Evolutionary conservation across 2,329 filamentous ascomycete species (phyloP), one percentile per base, ranked within the genome.

Genomic region (Trichoderma semiorbis): DNA sequence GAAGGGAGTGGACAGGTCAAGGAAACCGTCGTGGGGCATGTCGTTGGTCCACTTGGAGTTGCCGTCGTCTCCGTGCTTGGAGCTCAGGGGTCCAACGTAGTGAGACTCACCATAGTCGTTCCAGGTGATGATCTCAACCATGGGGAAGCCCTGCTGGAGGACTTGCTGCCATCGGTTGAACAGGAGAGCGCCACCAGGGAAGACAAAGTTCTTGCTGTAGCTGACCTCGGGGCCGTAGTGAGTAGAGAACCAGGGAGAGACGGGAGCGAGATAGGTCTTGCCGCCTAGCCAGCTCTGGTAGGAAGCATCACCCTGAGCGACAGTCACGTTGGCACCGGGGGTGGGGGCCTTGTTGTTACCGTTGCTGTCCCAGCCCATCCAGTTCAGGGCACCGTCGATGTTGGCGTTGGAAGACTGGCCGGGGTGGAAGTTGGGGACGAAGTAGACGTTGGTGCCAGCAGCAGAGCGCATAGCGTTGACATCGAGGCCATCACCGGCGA

Each of bases 101-200:
- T 89, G 86, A 18, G 83, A 86, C 75, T 88, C 87, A 39, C 87
- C 87, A 63, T 85, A 88, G 75, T 89, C 81, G 67, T 83, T 83
- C 80, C 80, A 83, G n/a, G 84, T 84, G 21, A 85, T 77, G 34
- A 85, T 83, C 75, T 83, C 80, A 7, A 89, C 78, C 71, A 86
- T 87, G 5, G 83, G 80, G 18, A 86, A 85, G 18, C 81, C 78
- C n/a, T 85, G 75, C 7, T 76, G 74, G 12, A 86, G 74, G 24
- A 87, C 81, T 69, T 81, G 74, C 26, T 85, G 81, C 89, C 88
- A 90, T 32, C 89, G 86, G 71, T 88, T 81, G 72, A 85, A 86
- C 85, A 89, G 90, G 7, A 91, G 79, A 55, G 85, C 81, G 72
- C 90, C 89, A 8, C 87, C 85, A 3, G 85, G 85, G 81, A 88